Conservation (phyloP, 768 basidiomycete species). For the Suillus spraguei region DNA sequence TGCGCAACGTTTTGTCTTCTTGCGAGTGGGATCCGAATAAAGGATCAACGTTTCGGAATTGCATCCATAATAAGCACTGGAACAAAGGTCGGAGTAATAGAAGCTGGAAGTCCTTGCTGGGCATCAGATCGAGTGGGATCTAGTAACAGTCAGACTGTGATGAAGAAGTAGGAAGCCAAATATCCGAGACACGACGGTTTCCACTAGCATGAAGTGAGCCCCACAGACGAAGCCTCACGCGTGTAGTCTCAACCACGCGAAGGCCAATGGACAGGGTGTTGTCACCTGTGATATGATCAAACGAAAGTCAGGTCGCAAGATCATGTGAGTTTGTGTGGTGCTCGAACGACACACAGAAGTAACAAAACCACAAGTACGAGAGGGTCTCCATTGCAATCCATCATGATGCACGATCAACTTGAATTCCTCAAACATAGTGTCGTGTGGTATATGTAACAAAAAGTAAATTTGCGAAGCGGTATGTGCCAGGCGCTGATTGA, state of each 20-base stretch:
- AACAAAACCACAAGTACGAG: not conserved
- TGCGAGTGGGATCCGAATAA: slow-evolving; percentile 1
- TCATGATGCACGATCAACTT: no score
- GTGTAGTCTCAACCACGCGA: not conserved
- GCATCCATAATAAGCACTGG: not conserved
- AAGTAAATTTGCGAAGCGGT: slow-evolving; percentile 10
- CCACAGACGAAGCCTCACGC: slow-evolving; percentile 2
- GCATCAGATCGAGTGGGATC: not conserved
- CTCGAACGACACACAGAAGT: not conserved
- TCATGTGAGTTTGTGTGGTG: not conserved
- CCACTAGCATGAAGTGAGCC: not conserved
- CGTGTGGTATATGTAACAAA: not conserved
- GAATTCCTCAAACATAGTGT: not conserved
- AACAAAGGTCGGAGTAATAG: slow-evolving; percentile 9
- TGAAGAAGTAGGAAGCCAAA: slow-evolving; percentile 1
- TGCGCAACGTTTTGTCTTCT: not conserved
- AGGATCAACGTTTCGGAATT: slow-evolving; percentile 1
- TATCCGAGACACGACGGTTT: not conserved
- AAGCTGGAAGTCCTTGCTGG: not conserved
- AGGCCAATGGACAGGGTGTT: not conserved
- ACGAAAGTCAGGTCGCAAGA: not conserved
- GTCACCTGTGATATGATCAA: slow-evolving; percentile 1
- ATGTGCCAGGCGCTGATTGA: slow-evolving; percentile 74
- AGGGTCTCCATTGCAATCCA: no score
- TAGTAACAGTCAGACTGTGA: slow-evolving; percentile 2